Conservation (phyloP, 1,284 basidiomycete species). For the Acaromyces ingoldii region DNA sequence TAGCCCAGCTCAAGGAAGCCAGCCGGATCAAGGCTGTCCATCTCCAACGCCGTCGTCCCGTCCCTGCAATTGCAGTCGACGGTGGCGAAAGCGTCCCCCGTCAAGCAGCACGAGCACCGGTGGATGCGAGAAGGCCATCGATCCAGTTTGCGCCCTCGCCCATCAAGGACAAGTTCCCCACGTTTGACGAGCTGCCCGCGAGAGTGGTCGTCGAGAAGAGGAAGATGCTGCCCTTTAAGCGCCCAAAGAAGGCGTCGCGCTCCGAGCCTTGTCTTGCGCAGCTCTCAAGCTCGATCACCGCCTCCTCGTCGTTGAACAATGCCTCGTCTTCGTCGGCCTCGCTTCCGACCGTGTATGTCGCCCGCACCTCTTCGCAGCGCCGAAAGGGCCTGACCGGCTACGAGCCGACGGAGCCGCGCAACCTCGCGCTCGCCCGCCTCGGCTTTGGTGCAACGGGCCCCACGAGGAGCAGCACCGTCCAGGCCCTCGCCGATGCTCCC, state of each 20-base stretch:
- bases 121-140: not conserved
- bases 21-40: not conserved
- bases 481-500: not conserved
- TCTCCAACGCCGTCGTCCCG: not conserved
- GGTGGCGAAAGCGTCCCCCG: not conserved
- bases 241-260: no score
- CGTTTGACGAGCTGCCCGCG: no score
- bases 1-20: slow-evolving; percentile 1
- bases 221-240: no score
- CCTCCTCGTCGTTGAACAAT: no score
- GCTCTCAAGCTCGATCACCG: no score
- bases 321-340: no score
- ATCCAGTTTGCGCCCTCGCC: no score
- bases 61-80: not conserved
- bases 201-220: no score
- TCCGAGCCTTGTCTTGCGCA: no score
- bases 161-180: no score
- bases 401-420: slow-evolving; percentile 19
- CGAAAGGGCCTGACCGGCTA: slow-evolving; percentile 20
- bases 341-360: slow-evolving; percentile 24
- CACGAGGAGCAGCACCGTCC: not conserved
- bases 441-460: not conserved
- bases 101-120: not conserved
- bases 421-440: slow-evolving; percentile 2
- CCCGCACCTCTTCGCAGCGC: slow-evolving; percentile 22